phyloP scores from a whole-genome alignment of 306 rosid species.

The Canavalia gladiata region DNA sequence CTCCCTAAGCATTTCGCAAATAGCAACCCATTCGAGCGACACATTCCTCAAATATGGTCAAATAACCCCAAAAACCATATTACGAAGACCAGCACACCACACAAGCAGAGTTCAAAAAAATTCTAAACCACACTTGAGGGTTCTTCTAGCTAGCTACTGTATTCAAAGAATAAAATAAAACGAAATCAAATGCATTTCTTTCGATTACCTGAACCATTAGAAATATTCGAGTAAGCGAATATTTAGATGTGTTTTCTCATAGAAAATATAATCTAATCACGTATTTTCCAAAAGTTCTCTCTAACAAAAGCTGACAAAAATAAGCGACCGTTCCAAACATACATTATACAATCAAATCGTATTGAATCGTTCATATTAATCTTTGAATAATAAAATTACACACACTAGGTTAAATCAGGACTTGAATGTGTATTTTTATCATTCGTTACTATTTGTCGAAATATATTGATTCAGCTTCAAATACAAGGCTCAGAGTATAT shows the following conservation, averaged over 20 bases:
- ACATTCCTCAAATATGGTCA: conserved; percentile 26
- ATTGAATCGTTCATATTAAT: no score
- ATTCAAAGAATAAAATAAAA: neutral
- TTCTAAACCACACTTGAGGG: no score
- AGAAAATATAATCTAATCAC: no score
- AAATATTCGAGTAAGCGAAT: neutral
- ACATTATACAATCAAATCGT: no score
- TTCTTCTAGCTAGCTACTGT: neutral
- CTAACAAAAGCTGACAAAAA: no score
- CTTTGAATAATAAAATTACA: no score
- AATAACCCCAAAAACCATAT: conserved; percentile 17
- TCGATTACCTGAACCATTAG: neutral
- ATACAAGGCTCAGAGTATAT: neutral
- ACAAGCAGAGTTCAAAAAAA: neutral
- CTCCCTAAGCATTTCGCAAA: neutral
- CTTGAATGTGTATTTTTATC: no score
- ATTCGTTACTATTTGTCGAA: neutral
- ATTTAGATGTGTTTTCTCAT: neutral
- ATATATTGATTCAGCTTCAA: neutral
- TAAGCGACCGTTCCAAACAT: no score
- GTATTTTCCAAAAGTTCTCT: no score
- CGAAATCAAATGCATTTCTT: neutral
- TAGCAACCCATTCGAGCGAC: neutral
- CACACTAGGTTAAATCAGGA: no score
- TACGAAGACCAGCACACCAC: neutral